A percentile compares a stretch with the other conserved stretches of the same genome.
Conservation (phyloP, 331 rosid species). For the Phaseolus coccineus region DNA sequence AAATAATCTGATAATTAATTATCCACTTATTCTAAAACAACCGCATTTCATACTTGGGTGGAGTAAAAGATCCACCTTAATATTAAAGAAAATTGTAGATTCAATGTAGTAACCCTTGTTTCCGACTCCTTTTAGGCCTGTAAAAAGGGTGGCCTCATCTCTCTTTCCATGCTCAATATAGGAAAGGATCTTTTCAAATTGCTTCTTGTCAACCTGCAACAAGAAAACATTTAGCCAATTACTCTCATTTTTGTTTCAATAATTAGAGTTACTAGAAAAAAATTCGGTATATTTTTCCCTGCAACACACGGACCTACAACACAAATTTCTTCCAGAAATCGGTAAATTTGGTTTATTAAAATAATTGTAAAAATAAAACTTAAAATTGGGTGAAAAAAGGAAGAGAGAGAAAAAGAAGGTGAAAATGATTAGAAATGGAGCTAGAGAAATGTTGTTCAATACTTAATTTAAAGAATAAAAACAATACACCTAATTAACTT, state of each 20-base stretch:
- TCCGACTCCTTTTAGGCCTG: constrained; percentile 74
- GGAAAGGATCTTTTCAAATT: constrained; percentile 64
- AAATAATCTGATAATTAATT: neutral
- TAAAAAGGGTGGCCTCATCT: constrained; percentile 78
- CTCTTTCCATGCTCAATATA: constrained; percentile 84
- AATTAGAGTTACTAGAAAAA: neutral
- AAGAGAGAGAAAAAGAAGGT: no score
- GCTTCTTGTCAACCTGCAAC: constrained; percentile 68
- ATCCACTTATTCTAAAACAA: neutral
- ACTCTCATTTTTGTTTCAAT: neutral
- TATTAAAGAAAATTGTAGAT: constrained; percentile 78
- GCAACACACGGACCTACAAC: constrained; percentile 70
- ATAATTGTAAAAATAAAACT: no score
- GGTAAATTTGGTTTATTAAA: no score
- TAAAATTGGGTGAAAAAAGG: no score
- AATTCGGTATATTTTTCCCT: neutral
- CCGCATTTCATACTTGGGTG: neutral
- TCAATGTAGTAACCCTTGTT: constrained; percentile 74
- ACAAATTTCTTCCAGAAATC: constrained; percentile 75
- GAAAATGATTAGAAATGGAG: no score
- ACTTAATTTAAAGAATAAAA: no score
- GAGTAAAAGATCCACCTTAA: constrained; percentile 55
- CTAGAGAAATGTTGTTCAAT: no score
- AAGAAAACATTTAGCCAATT: neutral
- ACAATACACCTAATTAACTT: no score